Percentiles rank a stretch among this genome's conserved stretches.
Conservation (phyloP, 2,329 filamentous ascomycete genomes). For the Colletotrichum sp. region DNA sequence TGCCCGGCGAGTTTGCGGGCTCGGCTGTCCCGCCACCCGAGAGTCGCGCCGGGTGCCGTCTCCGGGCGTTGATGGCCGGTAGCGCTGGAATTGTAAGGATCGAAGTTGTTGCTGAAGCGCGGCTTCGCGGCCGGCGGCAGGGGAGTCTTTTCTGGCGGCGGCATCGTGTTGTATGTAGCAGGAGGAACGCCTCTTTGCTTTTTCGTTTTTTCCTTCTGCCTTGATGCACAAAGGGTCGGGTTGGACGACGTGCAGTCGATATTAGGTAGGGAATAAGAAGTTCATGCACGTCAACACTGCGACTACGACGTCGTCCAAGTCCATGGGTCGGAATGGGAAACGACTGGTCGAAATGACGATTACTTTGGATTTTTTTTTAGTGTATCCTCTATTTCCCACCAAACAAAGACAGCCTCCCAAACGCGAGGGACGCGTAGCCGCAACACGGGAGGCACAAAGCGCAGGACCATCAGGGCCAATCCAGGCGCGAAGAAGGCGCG, state of each 20-base stretch:
- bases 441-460: neutral
- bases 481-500: neutral
- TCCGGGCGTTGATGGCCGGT: conserved; percentile 83
- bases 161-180: neutral
- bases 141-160: neutral
- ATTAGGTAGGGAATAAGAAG: neutral
- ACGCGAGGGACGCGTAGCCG: conserved; percentile 3
- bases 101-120: conserved; percentile 53
- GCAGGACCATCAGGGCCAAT: neutral
- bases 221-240: neutral
- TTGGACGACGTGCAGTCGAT: neutral
- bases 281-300: neutral
- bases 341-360: neutral
- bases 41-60: conserved; percentile 58
- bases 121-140: conserved; percentile 44
- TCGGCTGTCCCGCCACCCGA: conserved; percentile 75
- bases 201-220: neutral
- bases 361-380: neutral
- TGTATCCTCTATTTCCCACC: neutral
- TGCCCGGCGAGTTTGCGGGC: conserved; percentile 73
- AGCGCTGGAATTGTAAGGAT: conserved; percentile 75
- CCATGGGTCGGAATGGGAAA: neutral
- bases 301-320: neutral
- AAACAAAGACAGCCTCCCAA: neutral
- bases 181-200: neutral